These are phyloP conservation scores for Notholithocarpus densiflorus DNA, from an alignment of 306 rosid genomes.

Conservation along the genomic window DNA sequence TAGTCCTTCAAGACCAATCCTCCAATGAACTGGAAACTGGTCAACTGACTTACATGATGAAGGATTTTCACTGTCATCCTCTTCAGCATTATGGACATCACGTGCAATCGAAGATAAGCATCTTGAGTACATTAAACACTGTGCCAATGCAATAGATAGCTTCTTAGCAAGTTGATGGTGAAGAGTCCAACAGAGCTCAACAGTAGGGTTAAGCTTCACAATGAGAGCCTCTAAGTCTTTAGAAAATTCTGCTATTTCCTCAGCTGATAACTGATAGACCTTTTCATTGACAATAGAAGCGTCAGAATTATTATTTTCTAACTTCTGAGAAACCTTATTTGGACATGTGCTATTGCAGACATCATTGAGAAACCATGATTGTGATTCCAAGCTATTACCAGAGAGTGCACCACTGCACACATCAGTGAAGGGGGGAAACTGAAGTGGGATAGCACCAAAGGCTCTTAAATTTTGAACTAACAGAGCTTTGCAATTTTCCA, in stretches of 20 bases:
- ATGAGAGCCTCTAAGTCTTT: constrained; percentile 64
- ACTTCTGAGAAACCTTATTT: constrained; percentile 31
- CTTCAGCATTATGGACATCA: constrained; percentile 39
- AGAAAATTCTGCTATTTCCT: constrained; percentile 63
- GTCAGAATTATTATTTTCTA: constrained; percentile 29
- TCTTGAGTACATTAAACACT: constrained; percentile 63
- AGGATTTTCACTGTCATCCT: constrained; percentile 52
- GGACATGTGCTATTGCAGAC: constrained; percentile 30
- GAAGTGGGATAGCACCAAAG: constrained; percentile 60
- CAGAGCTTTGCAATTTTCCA: constrained; percentile 64
- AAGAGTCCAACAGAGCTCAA: constrained; percentile 79
- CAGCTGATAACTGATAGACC: constrained; percentile 30
- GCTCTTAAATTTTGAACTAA: constrained; percentile 47
- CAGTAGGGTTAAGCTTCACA: constrained; percentile 53
- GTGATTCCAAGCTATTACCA: constrained; percentile 40
- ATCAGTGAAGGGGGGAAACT: constrained; percentile 31
- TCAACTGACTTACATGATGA: constrained; percentile 39
- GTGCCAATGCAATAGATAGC: constrained; percentile 53
- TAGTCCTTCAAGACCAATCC: constrained; percentile 60
- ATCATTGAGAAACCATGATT: constrained; percentile 61
- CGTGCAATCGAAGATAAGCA: constrained; percentile 53
- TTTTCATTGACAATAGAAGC: constrained; percentile 28
- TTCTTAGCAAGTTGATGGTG: constrained; percentile 76
- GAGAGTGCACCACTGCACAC: constrained; percentile 25
- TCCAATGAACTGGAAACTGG: constrained; percentile 47